Conservation (phyloP, 2,329 filamentous ascomycete species). For the Penicillium thymicola region DNA sequence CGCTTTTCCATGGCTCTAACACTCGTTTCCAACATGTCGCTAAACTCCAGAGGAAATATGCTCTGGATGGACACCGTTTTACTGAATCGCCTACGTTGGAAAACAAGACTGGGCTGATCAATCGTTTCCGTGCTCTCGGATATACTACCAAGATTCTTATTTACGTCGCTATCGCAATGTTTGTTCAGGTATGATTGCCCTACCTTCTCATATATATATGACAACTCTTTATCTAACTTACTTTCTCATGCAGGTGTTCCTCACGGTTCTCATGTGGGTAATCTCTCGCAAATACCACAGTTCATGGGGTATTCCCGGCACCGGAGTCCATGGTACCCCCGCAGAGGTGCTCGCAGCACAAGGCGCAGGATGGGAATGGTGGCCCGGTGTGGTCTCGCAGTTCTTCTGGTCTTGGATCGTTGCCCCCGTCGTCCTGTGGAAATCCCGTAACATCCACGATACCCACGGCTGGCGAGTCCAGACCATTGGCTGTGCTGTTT, state of each 20-base stretch:
- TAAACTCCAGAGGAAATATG: conserved; percentile 51
- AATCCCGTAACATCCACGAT: conserved; percentile 59
- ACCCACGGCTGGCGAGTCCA: conserved; percentile 65
- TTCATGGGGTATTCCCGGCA: conserved; percentile 48
- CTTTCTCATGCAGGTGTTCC: conserved; percentile 48
- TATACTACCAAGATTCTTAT: conserved; percentile 26
- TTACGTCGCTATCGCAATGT: conserved; percentile 54
- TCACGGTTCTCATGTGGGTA: conserved; percentile 60
- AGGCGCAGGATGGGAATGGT: conserved; percentile 62
- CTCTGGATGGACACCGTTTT: conserved; percentile 16
- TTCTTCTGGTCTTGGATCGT: conserved; percentile 23
- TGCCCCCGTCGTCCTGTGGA: conserved; percentile 50
- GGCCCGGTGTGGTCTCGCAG: conserved; percentile 25
- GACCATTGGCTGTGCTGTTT: conserved; percentile 53
- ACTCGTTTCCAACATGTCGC: conserved; percentile 59
- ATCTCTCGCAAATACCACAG: conserved; percentile 62
- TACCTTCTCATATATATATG: neutral
- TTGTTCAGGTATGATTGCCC: conserved; percentile 49
- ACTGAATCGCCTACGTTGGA: conserved; percentile 4
- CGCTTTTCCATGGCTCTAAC: conserved; percentile 64
- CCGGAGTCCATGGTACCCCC: conserved; percentile 49
- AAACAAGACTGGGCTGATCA: conserved; percentile 17
- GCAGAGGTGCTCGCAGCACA: conserved; percentile 39
- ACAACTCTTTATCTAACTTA: conserved; percentile 4
- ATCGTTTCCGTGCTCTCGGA: conserved; percentile 24